These are phyloP conservation scores for Rhododendron henanense DNA, from an alignment of 148 eudicot species.

Conservation along the genomic window DNA sequence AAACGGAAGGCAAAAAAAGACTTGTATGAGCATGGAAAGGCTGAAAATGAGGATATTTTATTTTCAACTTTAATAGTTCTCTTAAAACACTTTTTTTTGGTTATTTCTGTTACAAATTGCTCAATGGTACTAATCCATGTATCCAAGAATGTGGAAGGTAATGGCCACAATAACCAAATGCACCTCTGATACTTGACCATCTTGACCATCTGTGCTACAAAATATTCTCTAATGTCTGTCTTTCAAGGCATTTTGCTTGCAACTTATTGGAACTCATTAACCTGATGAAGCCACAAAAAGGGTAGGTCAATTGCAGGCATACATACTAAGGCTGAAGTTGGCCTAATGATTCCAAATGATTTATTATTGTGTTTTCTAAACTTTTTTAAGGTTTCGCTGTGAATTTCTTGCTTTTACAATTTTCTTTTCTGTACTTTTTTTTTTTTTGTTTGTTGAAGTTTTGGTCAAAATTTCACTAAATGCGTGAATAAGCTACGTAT, in stretches of 20 bases:
- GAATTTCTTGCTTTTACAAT: neutral
- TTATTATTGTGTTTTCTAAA: no score
- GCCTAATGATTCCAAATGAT: neutral
- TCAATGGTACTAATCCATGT: neutral
- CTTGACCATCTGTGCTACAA: neutral
- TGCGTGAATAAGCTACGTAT: no score
- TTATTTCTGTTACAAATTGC: neutral
- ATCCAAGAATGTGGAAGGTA: neutral
- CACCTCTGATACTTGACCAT: neutral
- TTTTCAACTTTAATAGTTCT: no score
- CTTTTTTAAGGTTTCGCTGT: no score
- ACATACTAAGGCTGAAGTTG: neutral
- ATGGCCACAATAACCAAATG: neutral
- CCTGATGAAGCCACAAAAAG: conserved; percentile 5
- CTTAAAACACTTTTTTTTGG: neutral
- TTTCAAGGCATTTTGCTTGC: neutral
- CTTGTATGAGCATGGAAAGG: neutral
- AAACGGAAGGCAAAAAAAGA: neutral
- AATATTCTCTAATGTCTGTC: neutral
- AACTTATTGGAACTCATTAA: neutral
- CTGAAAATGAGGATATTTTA: neutral
- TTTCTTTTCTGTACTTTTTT: neutral
- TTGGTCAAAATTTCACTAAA: neutral
- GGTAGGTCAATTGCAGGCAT: neutral
- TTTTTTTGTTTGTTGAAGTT: neutral